These are phyloP conservation scores for Aspergillus egyptiacus DNA, from an alignment of 495 filamentous ascomycete genomes.

Conservation along the genomic window DNA sequence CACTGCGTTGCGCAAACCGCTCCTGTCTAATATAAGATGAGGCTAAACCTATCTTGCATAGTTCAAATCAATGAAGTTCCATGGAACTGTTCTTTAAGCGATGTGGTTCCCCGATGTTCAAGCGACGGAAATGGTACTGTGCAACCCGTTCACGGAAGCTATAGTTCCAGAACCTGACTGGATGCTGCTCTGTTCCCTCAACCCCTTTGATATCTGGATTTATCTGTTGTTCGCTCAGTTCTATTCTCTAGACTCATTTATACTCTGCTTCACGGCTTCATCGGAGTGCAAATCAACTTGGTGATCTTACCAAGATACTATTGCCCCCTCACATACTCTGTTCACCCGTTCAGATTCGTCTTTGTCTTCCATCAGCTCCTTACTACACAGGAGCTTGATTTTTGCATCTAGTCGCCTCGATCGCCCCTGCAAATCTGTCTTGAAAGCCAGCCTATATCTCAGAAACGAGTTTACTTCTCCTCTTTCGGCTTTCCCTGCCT, in stretches of 20 bases:
- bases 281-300: not conserved
- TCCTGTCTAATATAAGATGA: not conserved
- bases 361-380: not conserved
- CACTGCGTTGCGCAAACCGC: too few species aligned
- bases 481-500: not conserved
- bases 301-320: not conserved
- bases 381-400: not conserved
- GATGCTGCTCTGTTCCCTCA: constrained; percentile 2
- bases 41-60: not conserved
- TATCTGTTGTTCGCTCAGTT: constrained; percentile 1
- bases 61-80: too few species aligned
- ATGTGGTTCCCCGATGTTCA: not conserved
- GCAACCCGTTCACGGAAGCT: constrained; percentile 18
- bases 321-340: not conserved
- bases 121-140: constrained; percentile 18
- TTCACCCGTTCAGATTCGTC: not conserved
- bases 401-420: not conserved
- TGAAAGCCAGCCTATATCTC: not conserved
- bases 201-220: too few species aligned
- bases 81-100: constrained; percentile 2
- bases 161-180: constrained; percentile 8
- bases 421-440: not conserved
- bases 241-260: not conserved
- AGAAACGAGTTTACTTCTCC: not conserved
- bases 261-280: constrained; percentile 5